These are phyloP conservation scores for Pelargonium myrrhifolium DNA, from an alignment of 441 rosid species.

Conservation along the genomic window DNA sequence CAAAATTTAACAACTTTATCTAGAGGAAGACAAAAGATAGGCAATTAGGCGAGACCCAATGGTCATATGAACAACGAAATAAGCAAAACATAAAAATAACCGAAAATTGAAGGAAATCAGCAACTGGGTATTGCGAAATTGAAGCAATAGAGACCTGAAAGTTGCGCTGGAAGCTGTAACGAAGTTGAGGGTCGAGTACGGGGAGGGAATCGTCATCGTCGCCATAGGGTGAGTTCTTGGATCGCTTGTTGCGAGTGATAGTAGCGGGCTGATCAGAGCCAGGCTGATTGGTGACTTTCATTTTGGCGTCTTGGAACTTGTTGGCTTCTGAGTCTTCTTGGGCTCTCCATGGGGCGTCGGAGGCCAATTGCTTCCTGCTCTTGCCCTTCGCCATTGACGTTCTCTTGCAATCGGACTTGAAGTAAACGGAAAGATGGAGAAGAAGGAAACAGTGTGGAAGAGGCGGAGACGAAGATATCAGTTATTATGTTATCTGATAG, in stretches of 20 bases:
- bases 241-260: background rate
- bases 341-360: background rate
- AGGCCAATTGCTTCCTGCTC: background rate
- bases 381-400: background rate
- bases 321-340: background rate
- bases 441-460: background rate
- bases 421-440: background rate
- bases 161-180: background rate
- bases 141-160: background rate
- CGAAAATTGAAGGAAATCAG: background rate
- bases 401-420: background rate
- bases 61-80: background rate
- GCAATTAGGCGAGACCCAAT: too few species aligned
- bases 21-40: background rate
- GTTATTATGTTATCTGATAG: background rate
- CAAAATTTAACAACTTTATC: background rate
- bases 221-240: background rate
- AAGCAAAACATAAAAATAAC: background rate
- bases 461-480: background rate
- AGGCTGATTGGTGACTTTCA: background rate
- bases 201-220: slow-evolving; percentile 1
- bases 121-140: background rate
- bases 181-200: background rate
- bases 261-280: background rate
- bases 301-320: slow-evolving; percentile 2